Base-by-base conservation (phyloP, 2,329 filamentous ascomycete genomes). In the Penicillium rolfsii region DNA sequence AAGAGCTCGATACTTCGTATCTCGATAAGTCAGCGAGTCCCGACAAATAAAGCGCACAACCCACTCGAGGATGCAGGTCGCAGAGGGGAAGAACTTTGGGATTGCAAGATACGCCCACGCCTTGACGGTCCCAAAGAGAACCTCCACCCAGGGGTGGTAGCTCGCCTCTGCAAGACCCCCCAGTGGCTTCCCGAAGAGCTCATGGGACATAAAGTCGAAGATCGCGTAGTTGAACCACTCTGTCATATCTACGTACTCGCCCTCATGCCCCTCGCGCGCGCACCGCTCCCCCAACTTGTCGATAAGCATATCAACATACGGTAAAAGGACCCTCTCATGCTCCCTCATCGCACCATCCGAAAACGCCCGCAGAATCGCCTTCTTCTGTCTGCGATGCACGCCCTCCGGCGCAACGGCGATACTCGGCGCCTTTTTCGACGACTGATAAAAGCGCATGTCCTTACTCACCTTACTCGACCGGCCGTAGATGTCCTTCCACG, bases 401-500 rank as follows among this genome's bases (percentile, higher is more conserved):
- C 9, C 26, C 12, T 50, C 28, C 16, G 24, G 24, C 14, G 48
- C 48, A 28, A 30, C 24, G 2, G 28, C 12, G 5, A 41, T 8
- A 14, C 38, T 41, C n/a, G 38, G 4, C 16, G 38, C 38, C 19
- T 41, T 41, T n/a, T 41, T 41, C 16, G 38, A 41, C 16, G n/a
- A n/a, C 16, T 41, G 38, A n/a, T 41, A 41, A 8, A 41, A 41
- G 38, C 38, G 38, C 38, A 41, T 41, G 38, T 41, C 38, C 54
- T 55, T 63, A 58, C 24, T 52, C 36, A 49, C 55, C 48, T 33
- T 54, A 50, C 19, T 43, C n/a, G 30, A 45, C 9, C 52, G 38
- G 38, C 38, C 45, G 24, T 45, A 64, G 11, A 64, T 59, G 46
- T 60, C 50, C 2, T n/a, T 41, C 59, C 59, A 62, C 7, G 58